These are phyloP conservation scores for Metrosideros polymorpha DNA, from an alignment of 441 rosid genomes.

Conservation along the genomic window DNA sequence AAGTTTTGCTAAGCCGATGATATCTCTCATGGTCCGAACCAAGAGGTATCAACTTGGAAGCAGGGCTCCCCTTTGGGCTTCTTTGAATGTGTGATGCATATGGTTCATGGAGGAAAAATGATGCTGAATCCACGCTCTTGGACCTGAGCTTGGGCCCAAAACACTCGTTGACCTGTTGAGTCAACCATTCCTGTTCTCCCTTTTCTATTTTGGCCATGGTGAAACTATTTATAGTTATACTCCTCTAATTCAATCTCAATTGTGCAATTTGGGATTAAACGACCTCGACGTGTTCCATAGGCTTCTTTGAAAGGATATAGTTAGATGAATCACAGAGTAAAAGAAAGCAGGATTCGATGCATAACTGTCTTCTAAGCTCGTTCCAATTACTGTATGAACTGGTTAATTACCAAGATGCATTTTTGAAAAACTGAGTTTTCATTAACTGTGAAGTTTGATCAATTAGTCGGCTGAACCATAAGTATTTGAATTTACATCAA, in stretches of 20 bases:
- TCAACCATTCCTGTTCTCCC: neutral
- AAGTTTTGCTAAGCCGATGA: neutral
- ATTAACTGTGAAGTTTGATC: neutral
- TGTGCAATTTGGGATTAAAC: neutral
- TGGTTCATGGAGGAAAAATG: neutral
- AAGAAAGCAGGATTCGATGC: neutral
- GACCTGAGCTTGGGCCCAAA: neutral
- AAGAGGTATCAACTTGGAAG: neutral
- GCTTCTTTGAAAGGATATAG: neutral
- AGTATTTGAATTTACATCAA: neutral
- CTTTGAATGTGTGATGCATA: neutral
- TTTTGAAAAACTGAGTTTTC: neutral
- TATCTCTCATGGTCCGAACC: neutral
- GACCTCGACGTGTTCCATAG: neutral
- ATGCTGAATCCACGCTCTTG: neutral
- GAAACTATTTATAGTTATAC: neutral
- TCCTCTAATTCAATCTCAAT: neutral
- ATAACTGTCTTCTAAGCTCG: neutral
- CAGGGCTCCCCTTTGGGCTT: neutral
- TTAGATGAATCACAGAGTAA: neutral
- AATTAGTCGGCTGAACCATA: neutral
- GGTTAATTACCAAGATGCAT: fast-evolving
- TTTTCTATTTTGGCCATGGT: neutral
- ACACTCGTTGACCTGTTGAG: neutral
- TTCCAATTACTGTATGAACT: neutral